A percentile compares a stretch with the other conserved stretches of the same genome.
Conservation (phyloP, 169 alveolate species). For the Plasmodium falciparum region DNA sequence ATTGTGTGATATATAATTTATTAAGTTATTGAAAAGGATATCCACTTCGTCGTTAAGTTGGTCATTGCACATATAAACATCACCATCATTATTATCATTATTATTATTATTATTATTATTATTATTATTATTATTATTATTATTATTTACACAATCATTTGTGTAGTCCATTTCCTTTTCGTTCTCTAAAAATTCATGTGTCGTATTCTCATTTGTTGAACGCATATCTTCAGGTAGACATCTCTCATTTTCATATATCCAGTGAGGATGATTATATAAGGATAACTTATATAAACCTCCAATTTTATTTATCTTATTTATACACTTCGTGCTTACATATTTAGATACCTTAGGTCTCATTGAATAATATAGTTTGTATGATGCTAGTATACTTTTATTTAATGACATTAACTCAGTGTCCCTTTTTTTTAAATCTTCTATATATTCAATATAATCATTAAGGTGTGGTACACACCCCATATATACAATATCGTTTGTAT, state of each 20-base stretch:
- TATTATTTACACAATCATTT: background rate
- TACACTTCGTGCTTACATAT: constrained; percentile 56
- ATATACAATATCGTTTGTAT: constrained; percentile 7
- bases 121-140: background rate
- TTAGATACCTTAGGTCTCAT: constrained; percentile 75
- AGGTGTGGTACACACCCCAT: constrained; percentile 35
- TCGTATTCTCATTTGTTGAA: background rate
- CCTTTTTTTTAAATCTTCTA: constrained; percentile 24
- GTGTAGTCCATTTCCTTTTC: background rate
- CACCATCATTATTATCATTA: background rate
- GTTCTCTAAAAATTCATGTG: background rate
- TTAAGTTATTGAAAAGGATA: constrained; percentile 9
- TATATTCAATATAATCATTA: constrained; percentile 41
- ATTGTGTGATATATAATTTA: background rate
- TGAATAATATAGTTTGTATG: constrained; percentile 58
- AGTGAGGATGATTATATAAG: constrained; percentile 76
- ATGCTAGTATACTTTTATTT: constrained; percentile 31
- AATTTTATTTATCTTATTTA: constrained; percentile 66
- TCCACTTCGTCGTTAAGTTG: background rate
- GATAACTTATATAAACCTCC: constrained; percentile 78
- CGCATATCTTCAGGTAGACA: too few relatives aligned
- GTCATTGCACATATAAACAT: background rate
- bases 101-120: background rate
- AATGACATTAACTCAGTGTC: constrained; percentile 32
- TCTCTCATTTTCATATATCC: background rate